Base-by-base conservation (phyloP, 345 rosid species). In the Camelina sativa region DNA sequence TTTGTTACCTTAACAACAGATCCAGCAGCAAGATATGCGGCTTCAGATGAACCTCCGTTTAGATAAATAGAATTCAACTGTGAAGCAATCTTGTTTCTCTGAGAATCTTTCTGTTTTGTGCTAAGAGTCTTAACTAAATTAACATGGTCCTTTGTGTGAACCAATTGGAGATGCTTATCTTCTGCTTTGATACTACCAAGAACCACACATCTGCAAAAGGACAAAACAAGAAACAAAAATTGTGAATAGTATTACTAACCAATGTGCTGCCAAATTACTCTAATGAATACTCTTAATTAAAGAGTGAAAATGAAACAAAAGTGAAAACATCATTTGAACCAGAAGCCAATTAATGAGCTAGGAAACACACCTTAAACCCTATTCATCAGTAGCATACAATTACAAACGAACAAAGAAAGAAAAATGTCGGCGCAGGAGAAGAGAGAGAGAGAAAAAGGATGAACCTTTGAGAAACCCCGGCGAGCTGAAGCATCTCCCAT, bases 11-110 rank as follows among this genome's bases (percentile, higher is more conserved):
- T 87, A 2, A 92, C 72, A 50, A 92, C 93, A 57, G 97, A 90
- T 25, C 99, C 97, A 67, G 92, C 99, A 69, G 97, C 90, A 25
- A 87, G 88, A 72, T 85, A 87, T 48, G 97, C 97, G 35, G 97
- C 84, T 80, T 92, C 92, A 0, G 97, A 87, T 23, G 99, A 90
- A 28, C 93, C 90, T 78, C 86, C 80, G 77, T 92, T 95, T 0
- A 95, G 81, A 75, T 95, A 92, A 30, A 95, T 89, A 9, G 97
- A 95, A 80, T 87, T 88, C 7, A 85, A 69, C 65, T 77, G 82
- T 5, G 90, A 81, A n/a, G 96, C 96, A 28, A 85, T 79, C 52
- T 60, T 81, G 51, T 82, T 28, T 65, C 97, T 80, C 61, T 57
- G 72, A 2, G 81, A 84, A 82, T 84, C 85, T 67, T 67, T 88